Percentiles rank a stretch among this genome's conserved stretches.
phyloP scores from a whole-genome alignment of 2,329 filamentous ascomycete species.

The Fusarium multiceps region DNA sequence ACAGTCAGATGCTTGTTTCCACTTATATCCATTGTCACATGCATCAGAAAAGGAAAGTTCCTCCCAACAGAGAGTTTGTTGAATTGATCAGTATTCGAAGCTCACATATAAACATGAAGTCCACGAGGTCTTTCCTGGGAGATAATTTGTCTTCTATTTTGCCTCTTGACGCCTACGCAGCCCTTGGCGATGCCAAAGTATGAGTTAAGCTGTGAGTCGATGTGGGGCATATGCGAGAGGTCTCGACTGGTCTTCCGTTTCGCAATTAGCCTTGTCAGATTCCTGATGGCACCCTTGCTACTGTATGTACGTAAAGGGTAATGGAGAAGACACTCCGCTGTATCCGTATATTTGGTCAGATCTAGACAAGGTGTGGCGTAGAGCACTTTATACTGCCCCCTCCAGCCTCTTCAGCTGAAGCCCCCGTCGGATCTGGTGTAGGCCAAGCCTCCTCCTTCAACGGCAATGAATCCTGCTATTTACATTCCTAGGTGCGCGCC shows the following conservation, averaged over 20 bases:
- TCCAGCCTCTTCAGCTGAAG: not conserved
- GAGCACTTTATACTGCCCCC: not conserved
- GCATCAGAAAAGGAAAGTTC: not conserved
- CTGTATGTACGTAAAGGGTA: not conserved
- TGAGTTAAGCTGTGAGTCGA: not conserved
- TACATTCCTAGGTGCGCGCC: not conserved
- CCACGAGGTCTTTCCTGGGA: not conserved
- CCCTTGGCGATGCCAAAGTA: not conserved
- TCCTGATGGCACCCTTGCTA: not conserved
- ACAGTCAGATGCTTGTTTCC: not conserved
- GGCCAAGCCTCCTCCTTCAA: not conserved
- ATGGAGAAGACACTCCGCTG: not conserved
- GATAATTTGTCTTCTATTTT: too few species aligned
- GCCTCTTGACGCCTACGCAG: too few species aligned
- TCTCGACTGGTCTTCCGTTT: not conserved
- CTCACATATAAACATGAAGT: too few species aligned
- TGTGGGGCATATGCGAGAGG: not conserved
- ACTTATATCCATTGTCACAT: not conserved
- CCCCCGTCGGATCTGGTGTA: too few species aligned
- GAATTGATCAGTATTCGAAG: not conserved
- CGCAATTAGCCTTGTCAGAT: not conserved
- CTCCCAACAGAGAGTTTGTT: not conserved
- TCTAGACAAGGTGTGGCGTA: not conserved
- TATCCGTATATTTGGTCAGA: not conserved
- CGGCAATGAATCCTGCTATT: not conserved